A percentile compares a stretch with the other conserved stretches of the same genome.
These are phyloP conservation scores for Acaromyces ingoldii DNA, from an alignment of 1,284 basidiomycete genomes.

Conservation along the genomic window DNA sequence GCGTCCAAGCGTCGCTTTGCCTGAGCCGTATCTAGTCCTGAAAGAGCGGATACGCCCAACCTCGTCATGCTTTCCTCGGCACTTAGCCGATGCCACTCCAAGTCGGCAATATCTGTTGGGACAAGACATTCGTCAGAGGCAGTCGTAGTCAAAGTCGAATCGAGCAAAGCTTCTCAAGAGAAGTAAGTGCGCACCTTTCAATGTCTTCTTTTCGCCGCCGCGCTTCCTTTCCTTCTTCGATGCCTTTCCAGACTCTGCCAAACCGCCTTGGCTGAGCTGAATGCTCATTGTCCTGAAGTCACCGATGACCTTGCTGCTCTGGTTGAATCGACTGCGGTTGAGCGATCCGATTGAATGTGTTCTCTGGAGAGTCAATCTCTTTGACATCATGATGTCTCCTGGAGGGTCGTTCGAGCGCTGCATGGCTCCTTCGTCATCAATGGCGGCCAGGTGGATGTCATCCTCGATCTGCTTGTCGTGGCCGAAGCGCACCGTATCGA, in stretches of 20 bases:
- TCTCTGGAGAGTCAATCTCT: conserved; percentile 6
- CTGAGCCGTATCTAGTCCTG: conserved; percentile 58
- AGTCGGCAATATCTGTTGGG: conserved; percentile 40
- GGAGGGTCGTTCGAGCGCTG: too few species aligned
- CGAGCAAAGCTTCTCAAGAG: neutral
- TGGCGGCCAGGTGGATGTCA: too few species aligned
- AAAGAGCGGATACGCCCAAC: conserved; percentile 46
- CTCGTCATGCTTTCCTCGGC: conserved; percentile 57
- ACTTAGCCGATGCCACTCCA: conserved; percentile 60
- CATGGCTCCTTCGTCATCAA: too few species aligned
- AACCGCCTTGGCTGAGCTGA: conserved; percentile 33
- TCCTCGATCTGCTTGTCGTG: too few species aligned
- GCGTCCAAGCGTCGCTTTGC: conserved; percentile 56
- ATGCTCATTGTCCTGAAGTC: conserved; percentile 43
- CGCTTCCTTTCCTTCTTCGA: conserved; percentile 12
- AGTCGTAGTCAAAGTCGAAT: neutral
- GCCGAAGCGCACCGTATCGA: too few species aligned
- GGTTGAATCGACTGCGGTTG: conserved; percentile 6
- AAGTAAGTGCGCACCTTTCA: conserved; percentile 8
- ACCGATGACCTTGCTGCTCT: conserved; percentile 26
- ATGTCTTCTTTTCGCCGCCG: conserved; percentile 14
- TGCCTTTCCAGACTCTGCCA: conserved; percentile 12
- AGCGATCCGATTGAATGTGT: conserved; percentile 8
- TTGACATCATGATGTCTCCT: too few species aligned
- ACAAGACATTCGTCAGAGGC: neutral